Evolutionary conservation across 2,329 filamentous ascomycete genomes (phyloP), one percentile per base, ranked within the genome.

Genomic region (Monilinia vaccinii-corymbosi): DNA sequence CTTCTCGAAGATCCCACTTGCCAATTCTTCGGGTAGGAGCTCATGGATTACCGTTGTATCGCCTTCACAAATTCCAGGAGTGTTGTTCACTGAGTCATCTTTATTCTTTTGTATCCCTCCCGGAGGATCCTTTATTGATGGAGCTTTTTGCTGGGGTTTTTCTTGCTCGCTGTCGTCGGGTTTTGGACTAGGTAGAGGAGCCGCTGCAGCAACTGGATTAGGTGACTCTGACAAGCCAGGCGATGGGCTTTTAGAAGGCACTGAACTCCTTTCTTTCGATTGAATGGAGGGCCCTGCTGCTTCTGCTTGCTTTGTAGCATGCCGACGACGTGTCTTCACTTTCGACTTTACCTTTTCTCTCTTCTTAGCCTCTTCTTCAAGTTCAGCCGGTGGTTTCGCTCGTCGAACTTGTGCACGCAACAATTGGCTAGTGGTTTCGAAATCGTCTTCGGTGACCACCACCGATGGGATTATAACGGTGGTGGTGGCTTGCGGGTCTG

Each of bases 11-110:
- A 87, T 80, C 18, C 79, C 77, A 1, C 81, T 75, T 5, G 78
- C 77, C 1, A 88, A 68, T 8, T 76, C 70, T 0, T 74, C 70
- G 1, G 88, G 78, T 1, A 97, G 79, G 36, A 96, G 75, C 63
- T 91, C 77, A 63, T 85, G 78, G 42, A 91, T 78, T 45, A 97
- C 80, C 46, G 79, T 81, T 0, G 90, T 95, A 70, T 96, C 91
- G 9, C 91, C 88, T 71, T 92, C 88, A 49, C 89, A 91, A 55
- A 96, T 18, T 31, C 14, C 23, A 55, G 16, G 16, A 8, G 18
- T 21, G 5, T 36, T 40, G 5, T 16, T 16, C 18, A 36, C 18
- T 31, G 38, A 40, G 14, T 34, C 31, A 4, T 31, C 57, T 38
- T 46, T 21, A 28, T 25, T 16, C n/a, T 40, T 44, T 34, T 8